These are phyloP conservation scores for Dactylonectria macrodidyma DNA, from an alignment of 2,329 filamentous ascomycete genomes.

Conservation along the genomic window DNA sequence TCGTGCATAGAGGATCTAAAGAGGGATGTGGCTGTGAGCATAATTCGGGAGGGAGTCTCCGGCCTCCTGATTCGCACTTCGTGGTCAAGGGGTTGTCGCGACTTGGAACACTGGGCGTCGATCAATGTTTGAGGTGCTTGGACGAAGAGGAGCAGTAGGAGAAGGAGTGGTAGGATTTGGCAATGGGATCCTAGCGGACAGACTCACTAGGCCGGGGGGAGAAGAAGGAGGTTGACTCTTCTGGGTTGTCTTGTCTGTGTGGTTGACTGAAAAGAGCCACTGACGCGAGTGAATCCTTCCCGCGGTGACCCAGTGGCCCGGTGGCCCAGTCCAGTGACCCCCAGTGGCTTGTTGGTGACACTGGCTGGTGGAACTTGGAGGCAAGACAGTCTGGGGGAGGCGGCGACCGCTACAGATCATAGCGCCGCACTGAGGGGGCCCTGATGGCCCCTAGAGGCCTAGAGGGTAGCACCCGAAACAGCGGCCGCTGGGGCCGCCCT, in stretches of 20 bases:
- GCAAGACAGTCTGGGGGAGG: slow-evolving; percentile 18
- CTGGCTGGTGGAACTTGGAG: background rate
- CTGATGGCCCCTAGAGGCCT: background rate
- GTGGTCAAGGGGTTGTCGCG: background rate
- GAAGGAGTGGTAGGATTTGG: background rate
- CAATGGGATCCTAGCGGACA: slow-evolving; percentile 8
- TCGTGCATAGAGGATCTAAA: background rate
- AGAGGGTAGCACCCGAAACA: slow-evolving; percentile 19
- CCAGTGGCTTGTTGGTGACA: slow-evolving; percentile 35
- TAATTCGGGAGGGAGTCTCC: background rate
- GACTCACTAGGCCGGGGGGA: background rate
- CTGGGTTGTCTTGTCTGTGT: background rate
- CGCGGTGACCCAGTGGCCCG: too few species aligned
- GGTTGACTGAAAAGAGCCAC: background rate
- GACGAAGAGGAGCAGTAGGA: background rate
- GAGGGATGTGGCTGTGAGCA: background rate
- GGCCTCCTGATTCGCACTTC: background rate
- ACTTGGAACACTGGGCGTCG: slow-evolving; percentile 6
- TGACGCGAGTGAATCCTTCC: background rate
- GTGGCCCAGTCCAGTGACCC: background rate
- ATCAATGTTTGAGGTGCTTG: slow-evolving; percentile 12
- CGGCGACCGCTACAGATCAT: slow-evolving; percentile 29
- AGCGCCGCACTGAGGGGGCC: slow-evolving; percentile 3
- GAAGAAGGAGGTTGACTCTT: background rate
- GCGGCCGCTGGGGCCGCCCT: slow-evolving; percentile 22